Conservation (phyloP, 345 rosid genomes). For the Aquilaria yunnanensis region DNA sequence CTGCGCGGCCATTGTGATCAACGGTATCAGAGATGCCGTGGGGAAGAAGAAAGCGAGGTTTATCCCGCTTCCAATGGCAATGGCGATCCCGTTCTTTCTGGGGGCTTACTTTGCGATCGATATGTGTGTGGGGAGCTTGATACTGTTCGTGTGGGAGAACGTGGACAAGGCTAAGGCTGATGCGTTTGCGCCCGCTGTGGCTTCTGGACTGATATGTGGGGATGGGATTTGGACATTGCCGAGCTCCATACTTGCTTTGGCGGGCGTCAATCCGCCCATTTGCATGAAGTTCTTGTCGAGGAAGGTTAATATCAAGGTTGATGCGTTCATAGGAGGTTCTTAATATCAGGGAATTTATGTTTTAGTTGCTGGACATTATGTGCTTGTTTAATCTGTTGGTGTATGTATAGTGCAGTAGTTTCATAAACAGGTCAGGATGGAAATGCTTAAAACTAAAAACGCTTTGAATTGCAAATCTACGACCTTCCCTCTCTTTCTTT, state of each 20-base stretch:
- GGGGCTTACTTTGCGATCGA: conserved; percentile 71
- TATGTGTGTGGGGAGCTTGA: conserved; percentile 74
- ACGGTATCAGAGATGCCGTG: conserved; percentile 31
- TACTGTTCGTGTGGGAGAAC: conserved; percentile 56
- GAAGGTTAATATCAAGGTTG: conserved; percentile 39
- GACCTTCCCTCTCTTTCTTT: too few relatives aligned
- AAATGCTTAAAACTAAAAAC: too few relatives aligned
- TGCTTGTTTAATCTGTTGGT: too few relatives aligned
- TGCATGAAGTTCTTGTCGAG: conserved; percentile 76
- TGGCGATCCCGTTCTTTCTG: conserved; percentile 73
- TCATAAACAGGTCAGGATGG: too few relatives aligned
- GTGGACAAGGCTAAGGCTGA: conserved; percentile 50
- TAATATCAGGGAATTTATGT: conserved; percentile 6
- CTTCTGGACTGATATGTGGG: conserved; percentile 72
- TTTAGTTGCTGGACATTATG: too few relatives aligned
- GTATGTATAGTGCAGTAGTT: too few relatives aligned
- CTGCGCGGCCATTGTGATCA: conserved; percentile 40
- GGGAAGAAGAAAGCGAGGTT: conserved; percentile 31
- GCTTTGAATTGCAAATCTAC: too few relatives aligned
- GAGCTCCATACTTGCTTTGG: conserved; percentile 49
- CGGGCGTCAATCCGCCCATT: conserved; percentile 54
- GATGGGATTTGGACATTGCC: conserved; percentile 78
- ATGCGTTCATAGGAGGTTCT: conserved; percentile 31
- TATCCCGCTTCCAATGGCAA: conserved; percentile 67
- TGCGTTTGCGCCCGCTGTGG: conserved; percentile 58